Conservation (phyloP, 1,284 basidiomycete species). For the Lignosus rhinocerotis region DNA sequence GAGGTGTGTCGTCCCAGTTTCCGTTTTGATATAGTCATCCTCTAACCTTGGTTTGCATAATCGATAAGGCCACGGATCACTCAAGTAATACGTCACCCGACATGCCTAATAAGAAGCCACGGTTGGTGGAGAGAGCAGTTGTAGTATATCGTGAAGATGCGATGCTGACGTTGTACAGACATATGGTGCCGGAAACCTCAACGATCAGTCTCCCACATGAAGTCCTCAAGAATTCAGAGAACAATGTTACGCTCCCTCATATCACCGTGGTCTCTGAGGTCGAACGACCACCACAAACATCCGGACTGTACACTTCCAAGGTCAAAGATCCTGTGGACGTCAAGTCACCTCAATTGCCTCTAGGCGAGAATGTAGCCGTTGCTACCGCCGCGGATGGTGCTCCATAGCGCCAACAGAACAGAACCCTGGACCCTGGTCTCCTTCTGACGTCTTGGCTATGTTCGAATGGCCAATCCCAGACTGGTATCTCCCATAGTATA, state of each 20-base stretch:
- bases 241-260: slow-evolving; percentile 22
- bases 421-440: neutral
- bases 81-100: slow-evolving; percentile 66
- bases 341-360: slow-evolving; percentile 63
- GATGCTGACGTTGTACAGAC: slow-evolving; percentile 41
- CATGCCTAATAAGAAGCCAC: slow-evolving; percentile 73
- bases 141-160: slow-evolving; percentile 20
- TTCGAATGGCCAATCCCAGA: slow-evolving; percentile 1
- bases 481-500: slow-evolving; percentile 8
- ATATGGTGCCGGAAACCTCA: slow-evolving; percentile 28
- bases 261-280: slow-evolving; percentile 10
- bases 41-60: neutral
- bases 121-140: slow-evolving; percentile 39
- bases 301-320: slow-evolving; percentile 39
- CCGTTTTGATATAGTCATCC: neutral
- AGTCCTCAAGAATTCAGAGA: slow-evolving; percentile 24
- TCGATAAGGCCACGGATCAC: slow-evolving; percentile 57
- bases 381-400: slow-evolving; percentile 51
- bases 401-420: slow-evolving; percentile 40
- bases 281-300: slow-evolving; percentile 15
- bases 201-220: slow-evolving; percentile 17
- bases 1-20: neutral
- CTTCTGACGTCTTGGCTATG: neutral
- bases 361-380: slow-evolving; percentile 63
- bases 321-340: slow-evolving; percentile 49